A percentile compares a stretch with the other conserved stretches of the same genome.
These are phyloP conservation scores for Fusarium secorum DNA, from an alignment of 2,329 filamentous ascomycete species.

Conservation along the genomic window DNA sequence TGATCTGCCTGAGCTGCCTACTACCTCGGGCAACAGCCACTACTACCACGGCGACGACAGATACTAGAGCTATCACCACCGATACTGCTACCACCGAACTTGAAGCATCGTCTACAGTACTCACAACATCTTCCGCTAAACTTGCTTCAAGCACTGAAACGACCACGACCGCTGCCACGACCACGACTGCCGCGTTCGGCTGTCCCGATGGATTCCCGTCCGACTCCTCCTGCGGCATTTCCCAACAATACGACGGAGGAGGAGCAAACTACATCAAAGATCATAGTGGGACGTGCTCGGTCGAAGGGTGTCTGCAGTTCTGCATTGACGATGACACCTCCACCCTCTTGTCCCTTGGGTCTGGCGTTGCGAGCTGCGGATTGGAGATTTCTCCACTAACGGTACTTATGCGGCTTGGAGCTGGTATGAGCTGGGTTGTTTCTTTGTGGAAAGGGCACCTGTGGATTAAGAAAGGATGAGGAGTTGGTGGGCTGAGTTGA, in stretches of 20 bases:
- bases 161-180: not conserved
- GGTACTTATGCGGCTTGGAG: rapidly evolving
- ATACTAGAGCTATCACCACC: not conserved
- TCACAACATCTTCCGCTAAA: not conserved
- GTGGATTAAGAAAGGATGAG: rapidly evolving
- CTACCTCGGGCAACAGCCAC: rapidly evolving
- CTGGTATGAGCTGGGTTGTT: not conserved
- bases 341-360: too few relatives aligned
- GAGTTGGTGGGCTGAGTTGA: rapidly evolving
- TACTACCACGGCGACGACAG: rapidly evolving
- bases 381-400: rapidly evolving
- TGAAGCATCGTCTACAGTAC: rapidly evolving
- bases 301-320: rapidly evolving
- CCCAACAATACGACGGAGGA: rapidly evolving
- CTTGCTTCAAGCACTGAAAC: not conserved
- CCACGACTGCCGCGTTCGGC: rapidly evolving
- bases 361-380: not conserved
- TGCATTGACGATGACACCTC: not conserved
- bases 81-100: not conserved
- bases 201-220: rapidly evolving
- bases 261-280: rapidly evolving
- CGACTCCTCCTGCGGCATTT: rapidly evolving
- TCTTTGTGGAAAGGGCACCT: not conserved
- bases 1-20: rapidly evolving
- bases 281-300: rapidly evolving